Base-by-base conservation (phyloP, 768 basidiomycete genomes). In the Auriculariales sp. region DNA sequence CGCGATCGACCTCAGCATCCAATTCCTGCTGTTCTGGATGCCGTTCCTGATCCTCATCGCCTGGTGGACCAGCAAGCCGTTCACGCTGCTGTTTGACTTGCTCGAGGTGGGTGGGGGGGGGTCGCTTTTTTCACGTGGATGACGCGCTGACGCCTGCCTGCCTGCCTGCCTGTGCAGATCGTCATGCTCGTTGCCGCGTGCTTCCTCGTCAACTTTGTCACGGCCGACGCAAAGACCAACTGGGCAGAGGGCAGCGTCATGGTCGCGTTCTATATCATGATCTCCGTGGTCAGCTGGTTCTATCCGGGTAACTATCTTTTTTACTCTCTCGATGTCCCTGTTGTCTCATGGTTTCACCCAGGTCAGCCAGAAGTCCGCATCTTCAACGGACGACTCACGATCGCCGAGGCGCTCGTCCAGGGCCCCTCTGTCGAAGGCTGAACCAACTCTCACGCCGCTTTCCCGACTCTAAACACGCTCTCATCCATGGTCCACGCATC, bases 21-120 rank as follows among this genome's bases (percentile, higher is more conserved):
- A 87, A 57, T 86, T 87, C 61, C 71, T 71, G 15, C 67, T 86
- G 10, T 83, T 84, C 62, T 87, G 84, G 84, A 81, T 80, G 74
- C 83, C 84, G 0, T 70, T 84, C 55, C 59, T 85, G 34, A 73
- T 81, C 3, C 58, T 87, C 19, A 64, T 85, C 17, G 79, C 73
- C 0, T 87, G 84, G 84, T 79, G 77, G 73, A 67, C 66, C 3
- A 56, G 62, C 42, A 78, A 69, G 56, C 82, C 83, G 0, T 63
- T 86, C 61, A 66, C 68, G 9, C 61, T 86, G 24, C 67, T 86
- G 28, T 87, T 87, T 56, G 83, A 85, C 62, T 63, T 79, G 47
- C 83, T 79, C 55, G 81, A 85, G 58, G 39, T n/a, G n/a, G n/a
- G n/a, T n/a, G n/a, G n/a, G n/a, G n/a, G n/a, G n/a, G n/a, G n/a